Percentiles rank a stretch among this genome's conserved stretches.
phyloP scores from a whole-genome alignment of 1,284 basidiomycete genomes.

The Cutaneotrichosporon sp. region DNA sequence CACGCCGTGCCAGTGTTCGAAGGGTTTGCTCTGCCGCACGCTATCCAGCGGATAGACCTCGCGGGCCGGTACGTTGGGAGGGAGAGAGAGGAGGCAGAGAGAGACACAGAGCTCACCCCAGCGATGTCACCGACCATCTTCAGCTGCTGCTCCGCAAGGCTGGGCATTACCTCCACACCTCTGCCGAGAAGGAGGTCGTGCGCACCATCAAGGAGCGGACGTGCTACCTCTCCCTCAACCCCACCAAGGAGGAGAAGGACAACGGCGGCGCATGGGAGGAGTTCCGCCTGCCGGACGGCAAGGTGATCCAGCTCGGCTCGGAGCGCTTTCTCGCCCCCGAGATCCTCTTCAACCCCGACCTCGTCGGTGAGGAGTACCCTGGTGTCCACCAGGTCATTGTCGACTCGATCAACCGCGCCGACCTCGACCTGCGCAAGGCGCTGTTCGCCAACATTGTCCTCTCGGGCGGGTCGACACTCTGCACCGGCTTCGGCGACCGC shows the following conservation, averaged over 20 bases:
- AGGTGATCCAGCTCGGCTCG: slow-evolving; percentile 88
- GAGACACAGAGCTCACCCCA: slow-evolving; percentile 53
- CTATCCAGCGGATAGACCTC: slow-evolving; percentile 92
- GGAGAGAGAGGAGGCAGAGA: too few species aligned
- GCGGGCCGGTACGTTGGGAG: slow-evolving; percentile 73
- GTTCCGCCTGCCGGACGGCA: slow-evolving; percentile 93
- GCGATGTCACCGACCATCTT: slow-evolving; percentile 95
- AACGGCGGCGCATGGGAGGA: slow-evolving; percentile 73
- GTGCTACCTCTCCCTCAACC: slow-evolving; percentile 90
- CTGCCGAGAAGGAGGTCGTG: slow-evolving; percentile 96
- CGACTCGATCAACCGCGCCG: slow-evolving; percentile 58
- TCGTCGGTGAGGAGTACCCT: slow-evolving; percentile 93
- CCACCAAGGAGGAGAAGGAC: slow-evolving; percentile 94
- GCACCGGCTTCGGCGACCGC: slow-evolving; percentile 93
- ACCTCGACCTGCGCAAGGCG: slow-evolving; percentile 84
- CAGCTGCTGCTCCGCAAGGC: slow-evolving; percentile 94
- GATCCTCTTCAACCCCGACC: slow-evolving; percentile 95
- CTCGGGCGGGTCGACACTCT: slow-evolving; percentile 93
- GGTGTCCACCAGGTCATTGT: slow-evolving; percentile 86
- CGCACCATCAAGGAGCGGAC: slow-evolving; percentile 98
- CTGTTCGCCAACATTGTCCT: slow-evolving; percentile 96
- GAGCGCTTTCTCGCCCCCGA: slow-evolving; percentile 98
- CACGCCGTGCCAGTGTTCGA: slow-evolving; percentile 99
- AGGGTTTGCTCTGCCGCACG: slow-evolving; percentile 98
- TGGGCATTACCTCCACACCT: slow-evolving; percentile 93